Evolutionary conservation across 371 early-diverging fungal species (phyloP), one percentile per base, ranked within the genome.

Genomic region (Mortierella sp.): DNA sequence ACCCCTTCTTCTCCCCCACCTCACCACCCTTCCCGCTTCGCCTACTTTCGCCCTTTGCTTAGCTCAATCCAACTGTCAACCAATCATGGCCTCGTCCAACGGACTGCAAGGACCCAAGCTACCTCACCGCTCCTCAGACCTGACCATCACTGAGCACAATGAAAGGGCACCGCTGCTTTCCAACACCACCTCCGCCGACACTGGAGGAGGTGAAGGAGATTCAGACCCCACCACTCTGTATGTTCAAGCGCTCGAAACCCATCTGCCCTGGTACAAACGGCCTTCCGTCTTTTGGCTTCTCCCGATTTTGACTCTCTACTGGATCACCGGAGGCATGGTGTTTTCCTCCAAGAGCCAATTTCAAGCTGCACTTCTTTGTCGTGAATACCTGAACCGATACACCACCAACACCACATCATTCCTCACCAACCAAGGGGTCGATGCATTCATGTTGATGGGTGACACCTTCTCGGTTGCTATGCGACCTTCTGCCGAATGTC

Each of bases 191-290:
- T 39, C 18, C 8, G 26, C 26, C 34, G 34, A 34, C 10, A 7
- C 4, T 34, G 34, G 34, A 23, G 16, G 6, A 24, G 30, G 16
- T 41, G 19, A 7, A 50, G 24, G 41, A 6, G 26, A 50, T 2
- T 18, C 45, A 23, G 70, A 76, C 38, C 48, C 70, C 2, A 62
- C 52, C 0, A 21, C 70, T 1, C n/a, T 70, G 46, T 76, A 76
- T 43, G 67, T 47, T 46, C 57, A 55, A 18, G 49, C 70, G 24
- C 59, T 76, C 8, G n/a, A 52, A 2, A 48, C 61, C 26, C 26
- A 69, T 27, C 48, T 76, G 6, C 78, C 78, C 3, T 66, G 70
- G 70, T 42, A 70, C 54, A 69, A 70, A 28, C 58, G 78, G 16
- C 78, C 78, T 2, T 70, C 78, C 1, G 52, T 60, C 0, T 12